Base-by-base conservation (phyloP, 2,329 filamentous ascomycete species). In the Aspergillus spinulosporus region DNA sequence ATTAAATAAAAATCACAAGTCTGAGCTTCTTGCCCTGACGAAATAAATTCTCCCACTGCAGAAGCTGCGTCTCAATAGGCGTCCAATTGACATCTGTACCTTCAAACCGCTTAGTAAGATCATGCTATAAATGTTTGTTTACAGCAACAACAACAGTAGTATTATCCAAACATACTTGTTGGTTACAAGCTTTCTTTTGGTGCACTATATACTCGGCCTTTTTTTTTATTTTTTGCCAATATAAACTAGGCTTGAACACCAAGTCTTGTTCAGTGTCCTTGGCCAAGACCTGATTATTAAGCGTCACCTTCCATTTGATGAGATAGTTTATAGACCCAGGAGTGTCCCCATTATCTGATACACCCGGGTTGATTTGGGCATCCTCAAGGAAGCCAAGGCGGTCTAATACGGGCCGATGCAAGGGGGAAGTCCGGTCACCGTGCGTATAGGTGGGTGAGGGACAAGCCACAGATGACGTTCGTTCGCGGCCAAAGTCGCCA, bases 191-290 rank as follows among this genome's bases (percentile, higher is more conserved):
- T 57, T 45, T 50, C 51, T 64, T 68, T 37, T 60, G 53, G 26
- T 49, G 57, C 37, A 65, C 36, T 57, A 65, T 45, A 58, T 52
- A 39, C 26, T 58, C 39, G 26, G 54, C 49, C 3, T 60, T 54
- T 36, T 65, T 37, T n/a, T 62, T 60, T 36, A 67, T 59, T n/a
- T 31, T n/a, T 43, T 55, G 9, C 61, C 49, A 66, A 39, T 62
- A 66, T 12, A 49, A 46, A 58, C 51, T 54, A 47, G 61, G 62
- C 28, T 42, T 43, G 28, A 61, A 48, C 44, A 55, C 59, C 34
- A 64, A 15, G 49, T 65, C 63, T 58, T 60, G 52, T 57, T 66
- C 61, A 8, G 58, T 68, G 28, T 62, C 59, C 44, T 60, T 66
- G 34, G 56, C 37, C 31, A 66, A 29, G 4, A 53, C 36, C 44